Base-by-base conservation (phyloP, 164 flowering plant genomes). In the Amborella trichopoda region DNA sequence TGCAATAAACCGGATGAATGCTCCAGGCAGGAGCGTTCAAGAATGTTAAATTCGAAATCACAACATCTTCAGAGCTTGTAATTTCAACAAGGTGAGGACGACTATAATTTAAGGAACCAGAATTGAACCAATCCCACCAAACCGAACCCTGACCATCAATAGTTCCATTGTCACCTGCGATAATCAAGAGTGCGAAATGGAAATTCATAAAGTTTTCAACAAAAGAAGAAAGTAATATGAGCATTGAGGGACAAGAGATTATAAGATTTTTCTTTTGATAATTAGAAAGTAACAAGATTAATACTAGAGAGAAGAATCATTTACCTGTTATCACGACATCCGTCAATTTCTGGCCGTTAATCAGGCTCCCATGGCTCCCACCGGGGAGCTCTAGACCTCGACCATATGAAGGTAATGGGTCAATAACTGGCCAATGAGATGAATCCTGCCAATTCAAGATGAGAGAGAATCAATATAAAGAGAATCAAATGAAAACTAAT, bases 41-140 rank as follows among this genome's bases (percentile, higher is more conserved):
- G 56, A 91, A 78, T 4, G 96, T 83, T 49, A 91, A 56, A 56
- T 91, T 91, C 21, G 95, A 87, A 25, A 91, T 64, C 0, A 75
- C 69, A 23, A 84, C 60, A 52, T 67, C 47, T 3, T 60, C 58
- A 28, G 84, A 88, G 23, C 53, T 44, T 13, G 68, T 52, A 28
- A 88, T 64, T 49, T 91, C 99, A 9, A 91, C 81, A 25, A 91
- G 82, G 55, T 82, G 76, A n/a, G 99, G 99, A 4, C 96, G 81
- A 46, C 82, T 88, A 59, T 80, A 71, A 49, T 84, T 82, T 46
- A 88, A 63, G 13, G 81, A 69, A 56, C 70, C 68, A 25, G 77
- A 66, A 13, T 34, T 60, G 57, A 59, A 67, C 74, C 55, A 66
- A 27, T 82, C 86, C 99, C 99, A 91, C 99, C 99, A 93, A 48